Conservation (phyloP, 2,329 filamentous ascomycete genomes). For the Neopestalotiopsis rosae region DNA sequence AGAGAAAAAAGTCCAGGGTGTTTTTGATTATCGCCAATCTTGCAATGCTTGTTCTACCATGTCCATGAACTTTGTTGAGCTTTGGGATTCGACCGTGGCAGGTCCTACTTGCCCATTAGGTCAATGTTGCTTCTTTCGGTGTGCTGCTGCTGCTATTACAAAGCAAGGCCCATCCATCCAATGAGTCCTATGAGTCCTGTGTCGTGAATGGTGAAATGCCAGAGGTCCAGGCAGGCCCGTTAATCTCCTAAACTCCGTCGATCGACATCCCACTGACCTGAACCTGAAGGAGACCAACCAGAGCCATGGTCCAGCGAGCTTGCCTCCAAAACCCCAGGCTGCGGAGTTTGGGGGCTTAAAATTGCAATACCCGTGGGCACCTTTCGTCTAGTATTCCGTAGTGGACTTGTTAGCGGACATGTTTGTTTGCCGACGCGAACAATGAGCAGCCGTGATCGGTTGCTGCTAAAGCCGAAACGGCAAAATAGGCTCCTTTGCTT, state of each 20-base stretch:
- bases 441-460: not conserved
- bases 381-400: not conserved
- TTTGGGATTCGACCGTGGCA: too few relatives aligned
- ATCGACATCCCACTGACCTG: conserved; percentile 10
- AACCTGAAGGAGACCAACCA: not conserved
- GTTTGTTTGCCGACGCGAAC: not conserved
- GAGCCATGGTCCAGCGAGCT: not conserved
- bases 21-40: not conserved
- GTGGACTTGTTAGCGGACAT: not conserved
- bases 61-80: not conserved
- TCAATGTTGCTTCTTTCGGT: not conserved
- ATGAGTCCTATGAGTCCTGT: too few relatives aligned
- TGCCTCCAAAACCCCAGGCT: not conserved
- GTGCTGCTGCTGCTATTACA: not conserved
- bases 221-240: not conserved
- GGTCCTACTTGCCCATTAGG: not conserved
- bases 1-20: not conserved
- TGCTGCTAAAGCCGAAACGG: not conserved
- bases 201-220: too few relatives aligned
- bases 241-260: conserved; percentile 9
- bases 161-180: not conserved
- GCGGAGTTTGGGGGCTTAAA: not conserved
- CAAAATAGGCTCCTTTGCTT: not conserved
- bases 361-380: not conserved
- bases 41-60: not conserved